phyloP scores from a whole-genome alignment of 495 filamentous ascomycete genomes.

The Neurospora terricola region DNA sequence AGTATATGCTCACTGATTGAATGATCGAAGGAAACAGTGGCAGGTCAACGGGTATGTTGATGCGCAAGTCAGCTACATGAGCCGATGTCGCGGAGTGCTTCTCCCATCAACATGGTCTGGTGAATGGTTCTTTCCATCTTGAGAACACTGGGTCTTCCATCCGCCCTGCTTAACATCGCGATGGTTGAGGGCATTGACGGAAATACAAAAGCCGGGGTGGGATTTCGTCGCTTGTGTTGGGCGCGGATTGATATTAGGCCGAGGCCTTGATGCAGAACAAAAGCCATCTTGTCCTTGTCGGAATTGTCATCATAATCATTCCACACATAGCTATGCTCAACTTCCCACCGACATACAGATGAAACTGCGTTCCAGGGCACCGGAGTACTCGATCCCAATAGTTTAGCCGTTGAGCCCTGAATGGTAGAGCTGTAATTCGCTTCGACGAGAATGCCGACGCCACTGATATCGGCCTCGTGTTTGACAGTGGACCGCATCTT shows the following conservation, averaged over 20 bases:
- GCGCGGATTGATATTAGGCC: neutral
- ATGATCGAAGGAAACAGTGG: neutral
- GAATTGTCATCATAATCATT: neutral
- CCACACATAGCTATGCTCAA: neutral
- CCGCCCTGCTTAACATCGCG: neutral
- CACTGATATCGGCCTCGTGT: neutral
- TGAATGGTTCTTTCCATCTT: neutral
- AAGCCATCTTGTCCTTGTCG: neutral
- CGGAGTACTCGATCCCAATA: neutral
- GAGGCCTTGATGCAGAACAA: neutral
- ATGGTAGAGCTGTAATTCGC: neutral
- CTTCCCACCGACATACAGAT: neutral
- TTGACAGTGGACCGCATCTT: neutral
- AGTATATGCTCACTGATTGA: neutral
- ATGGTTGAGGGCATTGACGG: neutral
- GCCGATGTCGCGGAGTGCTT: neutral
- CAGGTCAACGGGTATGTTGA: neutral
- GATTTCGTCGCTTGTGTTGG: neutral
- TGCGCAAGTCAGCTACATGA: neutral
- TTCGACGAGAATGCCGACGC: neutral
- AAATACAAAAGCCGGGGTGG: neutral
- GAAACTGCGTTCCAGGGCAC: neutral
- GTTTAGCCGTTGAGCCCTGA: neutral
- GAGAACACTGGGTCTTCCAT: neutral
- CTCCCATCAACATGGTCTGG: neutral